A percentile compares a stretch with the other conserved stretches of the same genome.
Evolutionary conservation across 306 rosid genomes (phyloP).

Genomic region (Delonix regia): DNA sequence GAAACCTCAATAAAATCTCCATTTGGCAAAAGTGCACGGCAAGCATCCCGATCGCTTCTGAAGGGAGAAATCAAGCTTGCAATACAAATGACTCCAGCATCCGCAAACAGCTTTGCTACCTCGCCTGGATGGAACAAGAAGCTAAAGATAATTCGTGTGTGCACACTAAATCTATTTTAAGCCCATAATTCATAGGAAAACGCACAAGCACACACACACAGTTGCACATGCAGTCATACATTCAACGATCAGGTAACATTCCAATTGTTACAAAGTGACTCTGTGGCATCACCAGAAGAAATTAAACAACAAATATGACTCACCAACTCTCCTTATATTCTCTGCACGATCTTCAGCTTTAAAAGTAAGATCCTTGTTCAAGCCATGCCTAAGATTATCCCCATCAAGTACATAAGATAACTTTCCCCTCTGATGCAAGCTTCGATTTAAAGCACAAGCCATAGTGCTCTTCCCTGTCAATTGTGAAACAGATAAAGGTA

Average conservation of each 20-base stretch:
- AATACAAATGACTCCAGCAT: conserved; percentile 78
- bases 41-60: conserved; percentile 70
- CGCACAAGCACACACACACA: neutral
- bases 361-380: conserved; percentile 71
- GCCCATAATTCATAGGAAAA: neutral
- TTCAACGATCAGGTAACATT: neutral
- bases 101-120: conserved; percentile 83
- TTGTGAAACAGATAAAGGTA: neutral
- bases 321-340: conserved; percentile 77
- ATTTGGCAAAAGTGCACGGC: conserved; percentile 65
- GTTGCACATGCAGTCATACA: neutral
- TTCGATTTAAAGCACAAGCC: conserved; percentile 73
- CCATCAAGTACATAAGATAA: conserved; percentile 77
- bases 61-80: conserved; percentile 85
- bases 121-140: conserved; percentile 50
- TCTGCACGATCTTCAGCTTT: conserved; percentile 74
- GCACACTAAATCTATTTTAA: neutral
- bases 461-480: conserved; percentile 75
- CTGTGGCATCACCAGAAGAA: neutral
- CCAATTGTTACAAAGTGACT: neutral
- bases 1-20: conserved; percentile 76
- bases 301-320: conserved; percentile 27
- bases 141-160: neutral
- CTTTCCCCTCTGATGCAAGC: conserved; percentile 65
- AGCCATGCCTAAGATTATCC: conserved; percentile 83